These are phyloP conservation scores for Cyclaneusma minus DNA, from an alignment of 2,329 filamentous ascomycete genomes.

Conservation along the genomic window DNA sequence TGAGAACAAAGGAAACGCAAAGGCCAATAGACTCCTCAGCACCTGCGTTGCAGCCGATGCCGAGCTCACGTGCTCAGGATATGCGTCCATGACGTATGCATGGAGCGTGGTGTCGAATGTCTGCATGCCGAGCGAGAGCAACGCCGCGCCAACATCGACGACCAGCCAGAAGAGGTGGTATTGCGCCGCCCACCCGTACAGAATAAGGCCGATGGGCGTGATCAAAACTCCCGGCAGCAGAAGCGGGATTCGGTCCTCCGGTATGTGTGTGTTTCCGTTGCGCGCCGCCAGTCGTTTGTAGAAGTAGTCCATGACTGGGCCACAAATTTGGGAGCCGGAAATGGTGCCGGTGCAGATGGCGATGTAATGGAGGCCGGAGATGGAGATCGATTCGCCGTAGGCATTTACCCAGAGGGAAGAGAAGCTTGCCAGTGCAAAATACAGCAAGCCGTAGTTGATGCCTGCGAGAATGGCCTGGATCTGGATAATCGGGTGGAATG, in stretches of 20 bases:
- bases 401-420: slow-evolving; percentile 36
- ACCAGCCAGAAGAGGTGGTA: slow-evolving; percentile 36
- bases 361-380: slow-evolving; percentile 40
- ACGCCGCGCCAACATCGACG: slow-evolving; percentile 37
- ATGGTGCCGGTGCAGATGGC: slow-evolving; percentile 28
- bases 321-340: slow-evolving; percentile 19
- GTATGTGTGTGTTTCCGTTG: slow-evolving; percentile 40
- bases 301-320: slow-evolving; percentile 18
- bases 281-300: slow-evolving; percentile 14
- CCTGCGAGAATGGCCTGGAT: slow-evolving; percentile 32
- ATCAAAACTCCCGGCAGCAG: no score
- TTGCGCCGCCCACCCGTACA: slow-evolving; percentile 42
- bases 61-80: slow-evolving; percentile 16
- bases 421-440: no score
- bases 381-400: slow-evolving; percentile 39
- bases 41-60: slow-evolving; percentile 33
- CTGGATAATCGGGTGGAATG: slow-evolving; percentile 35
- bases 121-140: slow-evolving; percentile 31
- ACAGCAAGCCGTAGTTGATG: slow-evolving; percentile 35
- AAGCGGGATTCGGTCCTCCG: no score
- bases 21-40: no score
- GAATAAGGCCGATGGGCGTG: slow-evolving; percentile 37
- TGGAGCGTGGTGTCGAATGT: slow-evolving; percentile 16
- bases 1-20: no score
- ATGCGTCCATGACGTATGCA: slow-evolving; percentile 37